A percentile compares a stretch with the other conserved stretches of the same genome.
phyloP scores from a whole-genome alignment of 1,139 yeast species.

The Candida sojae region DNA sequence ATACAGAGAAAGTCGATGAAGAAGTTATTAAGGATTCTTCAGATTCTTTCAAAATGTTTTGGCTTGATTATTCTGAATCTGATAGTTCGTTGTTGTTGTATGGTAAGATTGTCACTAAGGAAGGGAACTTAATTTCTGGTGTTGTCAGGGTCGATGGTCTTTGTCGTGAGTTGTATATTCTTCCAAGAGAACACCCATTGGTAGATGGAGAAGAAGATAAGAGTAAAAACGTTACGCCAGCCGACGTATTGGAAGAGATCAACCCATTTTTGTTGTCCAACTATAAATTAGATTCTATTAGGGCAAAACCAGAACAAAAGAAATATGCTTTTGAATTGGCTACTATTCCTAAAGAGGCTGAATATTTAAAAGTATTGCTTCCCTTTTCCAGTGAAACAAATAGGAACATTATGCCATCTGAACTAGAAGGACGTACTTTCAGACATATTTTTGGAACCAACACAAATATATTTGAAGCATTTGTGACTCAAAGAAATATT shows the following conservation, averaged over 20 bases:
- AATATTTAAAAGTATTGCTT: constrained; percentile 75
- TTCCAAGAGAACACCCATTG: constrained; percentile 59
- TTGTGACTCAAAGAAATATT: constrained; percentile 76
- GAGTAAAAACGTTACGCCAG: constrained; percentile 40
- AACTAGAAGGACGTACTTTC: constrained; percentile 75
- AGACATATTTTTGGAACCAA: constrained; percentile 79
- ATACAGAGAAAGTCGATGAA: constrained; percentile 49
- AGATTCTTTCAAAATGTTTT: constrained; percentile 66
- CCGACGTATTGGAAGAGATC: constrained; percentile 79
- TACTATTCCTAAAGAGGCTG: constrained; percentile 76
- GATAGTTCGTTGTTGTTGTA: constrained; percentile 72
- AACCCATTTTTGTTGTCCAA: constrained; percentile 62
- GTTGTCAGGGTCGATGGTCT: constrained; percentile 77
- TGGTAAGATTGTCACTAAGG: constrained; percentile 72
- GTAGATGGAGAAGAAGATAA: constrained; percentile 42
- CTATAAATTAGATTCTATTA: constrained; percentile 61
- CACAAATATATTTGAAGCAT: constrained; percentile 77
- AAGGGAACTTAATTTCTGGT: constrained; percentile 66
- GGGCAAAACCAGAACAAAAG: constrained; percentile 69
- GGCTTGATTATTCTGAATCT: constrained; percentile 88
- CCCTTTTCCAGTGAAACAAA: constrained; percentile 68
- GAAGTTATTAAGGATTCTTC: constrained; percentile 40
- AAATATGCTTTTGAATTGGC: constrained; percentile 90
- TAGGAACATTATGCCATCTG: constrained; percentile 56
- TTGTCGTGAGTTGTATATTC: constrained; percentile 70